Evolutionary conservation across 2,329 filamentous ascomycete genomes (phyloP).

Genomic region (Apiospora phragmitis): DNA sequence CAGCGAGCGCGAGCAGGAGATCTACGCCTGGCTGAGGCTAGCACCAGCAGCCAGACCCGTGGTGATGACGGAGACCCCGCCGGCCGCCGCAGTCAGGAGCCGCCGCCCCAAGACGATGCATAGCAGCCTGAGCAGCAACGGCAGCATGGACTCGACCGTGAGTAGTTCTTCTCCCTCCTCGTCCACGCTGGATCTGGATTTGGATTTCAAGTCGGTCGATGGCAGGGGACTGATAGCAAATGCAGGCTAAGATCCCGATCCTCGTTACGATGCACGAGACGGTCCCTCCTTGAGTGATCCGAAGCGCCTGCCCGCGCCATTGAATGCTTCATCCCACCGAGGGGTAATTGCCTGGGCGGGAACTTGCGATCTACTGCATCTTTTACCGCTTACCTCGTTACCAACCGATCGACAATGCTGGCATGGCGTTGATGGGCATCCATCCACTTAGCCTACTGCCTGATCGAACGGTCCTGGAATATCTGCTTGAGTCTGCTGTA

Average conservation of each 20-base stretch:
- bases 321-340: background rate
- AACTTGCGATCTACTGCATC: background rate
- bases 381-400: background rate
- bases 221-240: background rate
- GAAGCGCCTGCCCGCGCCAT: background rate
- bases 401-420: background rate
- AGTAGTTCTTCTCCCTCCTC: background rate
- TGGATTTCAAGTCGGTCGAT: background rate
- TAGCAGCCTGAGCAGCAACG: background rate
- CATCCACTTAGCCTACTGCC: background rate
- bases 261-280: constrained; percentile 1
- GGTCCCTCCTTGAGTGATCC: background rate
- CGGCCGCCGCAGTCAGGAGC: background rate
- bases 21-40: constrained; percentile 49
- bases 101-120: background rate
- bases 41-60: background rate
- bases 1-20: constrained; percentile 28
- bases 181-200: background rate
- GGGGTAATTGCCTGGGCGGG: background rate
- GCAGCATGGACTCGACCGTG: background rate
- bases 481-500: background rate
- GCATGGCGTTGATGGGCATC: background rate
- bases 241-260: background rate
- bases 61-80: too few relatives aligned
- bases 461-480: background rate